These are phyloP conservation scores for Neostapfia colusana DNA, from an alignment of 176 grass and related monocot genomes.

Conservation along the genomic window DNA sequence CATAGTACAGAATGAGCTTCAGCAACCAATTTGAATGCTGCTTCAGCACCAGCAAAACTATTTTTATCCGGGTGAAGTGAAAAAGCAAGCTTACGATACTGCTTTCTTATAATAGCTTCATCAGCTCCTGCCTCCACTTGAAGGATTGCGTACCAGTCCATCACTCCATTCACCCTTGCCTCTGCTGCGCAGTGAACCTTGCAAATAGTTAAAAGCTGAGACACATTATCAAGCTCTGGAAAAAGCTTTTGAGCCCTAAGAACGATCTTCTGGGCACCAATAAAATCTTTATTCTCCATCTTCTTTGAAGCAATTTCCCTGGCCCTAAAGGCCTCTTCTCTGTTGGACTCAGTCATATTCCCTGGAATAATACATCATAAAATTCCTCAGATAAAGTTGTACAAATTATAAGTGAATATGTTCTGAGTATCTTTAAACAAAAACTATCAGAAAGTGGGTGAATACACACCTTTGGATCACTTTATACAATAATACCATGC, in stretches of 20 bases:
- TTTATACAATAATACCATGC: constrained; percentile 22
- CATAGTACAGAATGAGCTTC: constrained; percentile 74
- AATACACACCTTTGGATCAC: constrained; percentile 1
- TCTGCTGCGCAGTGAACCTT: constrained; percentile 77
- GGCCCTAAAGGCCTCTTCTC: constrained; percentile 75
- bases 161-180: constrained; percentile 48
- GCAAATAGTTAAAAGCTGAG: constrained; percentile 69
- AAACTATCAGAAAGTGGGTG: constrained; percentile 13
- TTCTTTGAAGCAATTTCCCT: constrained; percentile 70
- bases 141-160: constrained; percentile 72
- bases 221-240: constrained; percentile 76
- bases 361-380: constrained; percentile 13
- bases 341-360: constrained; percentile 66
- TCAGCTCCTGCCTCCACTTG: constrained; percentile 63
- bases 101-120: constrained; percentile 70
- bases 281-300: constrained; percentile 69
- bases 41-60: constrained; percentile 74
- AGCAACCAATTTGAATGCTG: constrained; percentile 84
- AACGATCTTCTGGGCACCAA: constrained; percentile 63
- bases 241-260: constrained; percentile 78
- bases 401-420: constrained; percentile 23
- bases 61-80: constrained; percentile 98
- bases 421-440: constrained; percentile 1
- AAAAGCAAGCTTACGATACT: constrained; percentile 79
- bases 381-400: constrained; percentile 29